Conservation (phyloP, 2,329 filamentous ascomycete genomes). For the Arthroderma sp. region DNA sequence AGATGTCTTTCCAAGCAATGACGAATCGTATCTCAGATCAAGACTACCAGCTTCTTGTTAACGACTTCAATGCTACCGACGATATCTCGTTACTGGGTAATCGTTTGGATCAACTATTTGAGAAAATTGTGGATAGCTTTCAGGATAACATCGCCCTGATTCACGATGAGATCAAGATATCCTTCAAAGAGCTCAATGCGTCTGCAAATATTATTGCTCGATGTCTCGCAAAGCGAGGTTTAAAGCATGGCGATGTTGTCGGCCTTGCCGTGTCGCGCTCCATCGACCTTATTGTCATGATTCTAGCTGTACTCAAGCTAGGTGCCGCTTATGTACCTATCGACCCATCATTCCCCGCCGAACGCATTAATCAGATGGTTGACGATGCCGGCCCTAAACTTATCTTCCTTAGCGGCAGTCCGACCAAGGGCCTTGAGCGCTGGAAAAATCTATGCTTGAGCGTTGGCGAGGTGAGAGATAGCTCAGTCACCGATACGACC, state of each 20-base stretch:
- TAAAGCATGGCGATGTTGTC: conserved; percentile 21
- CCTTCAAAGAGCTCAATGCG: background rate
- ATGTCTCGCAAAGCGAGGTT: conserved; percentile 16
- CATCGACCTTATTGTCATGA: conserved; percentile 23
- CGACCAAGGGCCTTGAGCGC: conserved; percentile 10
- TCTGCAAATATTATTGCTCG: conserved; percentile 23
- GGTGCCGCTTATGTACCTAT: conserved; percentile 30
- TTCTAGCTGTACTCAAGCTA: conserved; percentile 28
- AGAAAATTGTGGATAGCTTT: conserved; percentile 1
- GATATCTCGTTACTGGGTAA: background rate
- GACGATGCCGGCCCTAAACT: conserved; percentile 20
- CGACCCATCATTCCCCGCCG: conserved; percentile 25
- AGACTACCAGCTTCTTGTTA: background rate
- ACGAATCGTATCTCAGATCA: background rate
- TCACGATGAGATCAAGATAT: background rate
- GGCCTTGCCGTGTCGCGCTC: conserved; percentile 32
- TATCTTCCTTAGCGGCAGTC: conserved; percentile 20
- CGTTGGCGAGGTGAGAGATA: conserved; percentile 20
- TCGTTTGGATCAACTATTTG: conserved; percentile 1
- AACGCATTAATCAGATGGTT: conserved; percentile 24
- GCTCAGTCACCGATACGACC: conserved; percentile 16
- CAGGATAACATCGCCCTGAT: conserved; percentile 1
- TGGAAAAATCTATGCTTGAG: background rate
- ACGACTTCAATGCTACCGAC: conserved; percentile 1
- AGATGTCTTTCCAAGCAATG: background rate